Evolutionary conservation across 345 rosid genomes (phyloP), one percentile per base, ranked within the genome.

Genomic region (Eutrema heterophyllum): DNA sequence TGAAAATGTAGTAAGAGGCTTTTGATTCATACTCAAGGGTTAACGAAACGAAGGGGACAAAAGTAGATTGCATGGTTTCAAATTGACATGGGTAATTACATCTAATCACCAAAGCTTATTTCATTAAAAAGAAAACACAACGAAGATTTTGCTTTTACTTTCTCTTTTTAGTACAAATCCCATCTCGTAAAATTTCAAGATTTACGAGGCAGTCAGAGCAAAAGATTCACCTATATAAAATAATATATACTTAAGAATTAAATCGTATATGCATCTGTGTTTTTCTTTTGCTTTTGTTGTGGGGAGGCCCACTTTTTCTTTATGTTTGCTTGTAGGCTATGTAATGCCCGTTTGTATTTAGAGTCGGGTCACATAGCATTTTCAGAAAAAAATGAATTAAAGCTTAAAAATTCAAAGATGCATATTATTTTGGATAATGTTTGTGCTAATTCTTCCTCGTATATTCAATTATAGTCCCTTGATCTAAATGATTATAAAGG

Each of bases 351-450:
- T 59, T 50, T 67, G 18, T 59, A 67, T 51, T 26, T 74, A 74
- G 73, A 67, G 55, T 35, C 32, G 73, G 78, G 78, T 41, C 78
- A 67, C 18, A 49, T 74, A 67, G 78, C 78, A 67, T 74, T 74
- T 74, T 67, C 21, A 58, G 45, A 30, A 43, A 30, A 6, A 46
- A 21, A 48, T 10, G 9, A 49, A 44, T 14, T 14, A 36, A 60
- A 48, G 59, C 67, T 71, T 49, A 59, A 40, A 11, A 29, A 10
- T 49, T 61, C 13, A 4, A 41, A 63, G 55, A 29, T 70, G 56
- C 26, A 15, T 27, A 38, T n/a, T 6, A 45, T 14, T 21, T 30
- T 72, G 11, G 76, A 72, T 52, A 33, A 41, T 43, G 48, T 53
- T 53, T 43, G 24, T 30, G 18, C 55, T 32, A 73, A 43, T 18